These are phyloP conservation scores for Backusella parvicylindrica DNA, from an alignment of 192 early-diverging fungal species.

Conservation along the genomic window DNA sequence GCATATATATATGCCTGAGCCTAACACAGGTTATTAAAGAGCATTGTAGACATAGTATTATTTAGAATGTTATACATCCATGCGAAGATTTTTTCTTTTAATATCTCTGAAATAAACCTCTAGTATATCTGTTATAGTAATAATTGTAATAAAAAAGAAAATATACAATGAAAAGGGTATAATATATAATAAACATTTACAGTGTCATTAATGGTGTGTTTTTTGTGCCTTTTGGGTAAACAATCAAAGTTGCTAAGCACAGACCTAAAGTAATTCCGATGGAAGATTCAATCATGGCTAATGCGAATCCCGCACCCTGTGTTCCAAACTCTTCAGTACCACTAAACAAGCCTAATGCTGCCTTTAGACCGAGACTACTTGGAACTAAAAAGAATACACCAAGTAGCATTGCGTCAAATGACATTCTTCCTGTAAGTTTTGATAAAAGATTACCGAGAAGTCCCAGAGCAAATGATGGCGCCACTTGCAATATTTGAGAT, in stretches of 20 bases:
- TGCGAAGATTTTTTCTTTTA: not conserved
- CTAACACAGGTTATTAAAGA: not conserved
- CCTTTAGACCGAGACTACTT: slow-evolving; percentile 30
- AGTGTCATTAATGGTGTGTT: slow-evolving; percentile 40
- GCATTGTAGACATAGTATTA: not conserved
- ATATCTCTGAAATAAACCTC: not conserved
- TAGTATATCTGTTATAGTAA: not conserved
- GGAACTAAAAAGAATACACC: slow-evolving; percentile 53
- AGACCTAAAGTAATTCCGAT: slow-evolving; percentile 59
- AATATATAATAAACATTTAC: not conserved
- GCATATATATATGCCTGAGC: not conserved
- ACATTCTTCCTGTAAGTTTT: slow-evolving; percentile 66
- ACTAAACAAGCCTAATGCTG: slow-evolving; percentile 25
- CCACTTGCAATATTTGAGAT: slow-evolving; percentile 57
- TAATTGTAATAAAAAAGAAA: not conserved
- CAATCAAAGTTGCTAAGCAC: slow-evolving; percentile 62
- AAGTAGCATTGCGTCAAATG: slow-evolving; percentile 78
- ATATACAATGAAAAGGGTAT: not conserved
- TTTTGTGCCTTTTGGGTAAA: slow-evolving; percentile 47
- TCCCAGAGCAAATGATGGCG: slow-evolving; percentile 77
- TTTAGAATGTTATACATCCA: not conserved
- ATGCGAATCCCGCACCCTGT: slow-evolving; percentile 43
- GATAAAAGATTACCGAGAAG: slow-evolving; percentile 75
- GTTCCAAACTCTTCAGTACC: slow-evolving; percentile 4
- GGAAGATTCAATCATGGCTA: slow-evolving; percentile 41